These are phyloP conservation scores for Penicillium parvum DNA, from an alignment of 495 filamentous ascomycete species.

Conservation along the genomic window DNA sequence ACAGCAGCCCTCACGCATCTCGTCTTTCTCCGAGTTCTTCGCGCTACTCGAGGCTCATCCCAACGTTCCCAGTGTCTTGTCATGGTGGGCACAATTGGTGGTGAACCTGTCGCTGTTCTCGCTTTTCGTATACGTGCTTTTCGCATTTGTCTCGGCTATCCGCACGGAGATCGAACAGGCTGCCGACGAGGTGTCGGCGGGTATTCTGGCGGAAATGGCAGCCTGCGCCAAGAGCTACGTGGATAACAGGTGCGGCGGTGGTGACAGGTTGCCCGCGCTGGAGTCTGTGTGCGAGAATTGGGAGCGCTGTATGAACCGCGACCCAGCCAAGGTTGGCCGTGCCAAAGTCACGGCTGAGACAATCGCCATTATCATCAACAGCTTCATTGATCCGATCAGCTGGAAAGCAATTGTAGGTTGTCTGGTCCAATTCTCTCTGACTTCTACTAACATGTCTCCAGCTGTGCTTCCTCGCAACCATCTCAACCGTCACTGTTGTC, in stretches of 20 bases:
- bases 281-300: conserved; percentile 69
- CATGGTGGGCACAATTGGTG: conserved; percentile 75
- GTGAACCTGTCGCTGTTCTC: conserved; percentile 72
- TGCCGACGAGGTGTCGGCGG: conserved; percentile 55
- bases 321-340: conserved; percentile 60
- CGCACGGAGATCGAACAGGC: conserved; percentile 70
- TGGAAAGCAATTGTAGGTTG: conserved; percentile 65
- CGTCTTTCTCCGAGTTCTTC: conserved; percentile 55
- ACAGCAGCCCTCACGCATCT: conserved; percentile 15
- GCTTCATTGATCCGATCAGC: conserved; percentile 65
- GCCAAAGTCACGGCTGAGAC: conserved; percentile 68
- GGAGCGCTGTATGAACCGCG: conserved; percentile 79
- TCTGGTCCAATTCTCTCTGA: neutral
- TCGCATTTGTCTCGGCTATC: conserved; percentile 64
- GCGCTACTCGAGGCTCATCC: conserved; percentile 72
- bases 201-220: conserved; percentile 67
- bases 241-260: conserved; percentile 66
- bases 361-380: conserved; percentile 76
- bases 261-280: conserved; percentile 64
- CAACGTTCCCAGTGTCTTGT: conserved; percentile 78
- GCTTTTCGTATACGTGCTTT: conserved; percentile 65
- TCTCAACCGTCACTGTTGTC: conserved; percentile 40
- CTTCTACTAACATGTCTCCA: conserved; percentile 20
- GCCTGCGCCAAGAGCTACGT: conserved; percentile 64
- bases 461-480: conserved; percentile 40